Percentiles rank a stretch among this genome's conserved stretches.
phyloP scores from a whole-genome alignment of 1,284 basidiomycete species.

The Volvariella volvacea region DNA sequence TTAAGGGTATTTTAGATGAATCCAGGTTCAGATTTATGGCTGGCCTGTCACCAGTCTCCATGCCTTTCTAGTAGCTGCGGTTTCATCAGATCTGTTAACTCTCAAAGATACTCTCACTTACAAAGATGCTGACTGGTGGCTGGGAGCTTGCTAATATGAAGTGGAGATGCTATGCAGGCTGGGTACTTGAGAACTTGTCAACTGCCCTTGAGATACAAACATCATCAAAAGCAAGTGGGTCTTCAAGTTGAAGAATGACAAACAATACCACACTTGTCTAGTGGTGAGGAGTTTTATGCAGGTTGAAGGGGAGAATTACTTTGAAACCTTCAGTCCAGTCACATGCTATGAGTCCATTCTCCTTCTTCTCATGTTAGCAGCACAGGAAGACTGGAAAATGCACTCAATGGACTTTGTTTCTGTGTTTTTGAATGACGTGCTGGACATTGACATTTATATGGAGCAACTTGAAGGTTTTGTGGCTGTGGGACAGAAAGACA shows the following conservation, averaged over 20 bases:
- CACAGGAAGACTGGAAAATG: conserved; percentile 15
- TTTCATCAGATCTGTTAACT: background rate
- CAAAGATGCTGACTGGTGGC: conserved; percentile 11
- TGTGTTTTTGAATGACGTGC: conserved; percentile 19
- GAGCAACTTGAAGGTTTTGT: conserved; percentile 13
- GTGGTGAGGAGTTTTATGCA: conserved; percentile 8
- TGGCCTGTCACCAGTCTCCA: too few species aligned
- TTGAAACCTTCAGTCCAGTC: conserved; percentile 25
- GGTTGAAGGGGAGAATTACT: conserved; percentile 15
- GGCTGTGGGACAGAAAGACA: background rate
- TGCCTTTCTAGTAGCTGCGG: background rate
- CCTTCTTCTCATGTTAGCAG: conserved; percentile 19
- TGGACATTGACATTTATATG: conserved; percentile 17
- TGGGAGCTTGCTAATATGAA: conserved; percentile 12
- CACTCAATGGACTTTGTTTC: conserved; percentile 23
- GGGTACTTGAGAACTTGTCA: conserved; percentile 14
- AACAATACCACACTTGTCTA: conserved; percentile 10
- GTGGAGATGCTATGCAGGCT: conserved; percentile 10
- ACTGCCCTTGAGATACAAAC: too few species aligned
- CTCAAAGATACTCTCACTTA: conserved; percentile 8
- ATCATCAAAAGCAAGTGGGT: conserved; percentile 11
- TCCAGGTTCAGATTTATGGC: too few species aligned
- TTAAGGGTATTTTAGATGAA: too few species aligned
- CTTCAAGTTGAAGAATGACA: conserved; percentile 4
- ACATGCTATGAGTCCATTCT: conserved; percentile 18